Evolutionary conservation across 352 stramenopile genomes (phyloP), one percentile per base, ranked within the genome.

Genomic region (Pythium volutum): DNA sequence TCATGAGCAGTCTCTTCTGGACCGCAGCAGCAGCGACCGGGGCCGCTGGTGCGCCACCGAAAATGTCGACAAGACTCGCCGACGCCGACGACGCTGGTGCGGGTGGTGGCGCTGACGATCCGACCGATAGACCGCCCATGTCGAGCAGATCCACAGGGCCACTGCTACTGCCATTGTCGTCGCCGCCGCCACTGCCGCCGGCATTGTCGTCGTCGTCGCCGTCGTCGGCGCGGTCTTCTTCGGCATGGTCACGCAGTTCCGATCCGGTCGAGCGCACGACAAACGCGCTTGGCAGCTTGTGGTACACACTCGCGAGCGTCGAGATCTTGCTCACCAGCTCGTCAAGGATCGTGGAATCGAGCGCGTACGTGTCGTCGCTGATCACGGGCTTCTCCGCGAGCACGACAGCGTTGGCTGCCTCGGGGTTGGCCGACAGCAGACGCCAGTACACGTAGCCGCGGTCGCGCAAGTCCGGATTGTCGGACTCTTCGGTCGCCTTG

Each of bases 391-490:
- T 99, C 73, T 99, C 96, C 9, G 94, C 94, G 4, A 99, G 81
- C 29, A 99, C 97, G 11, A 99, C 96, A 25, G 97, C 94, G 61
- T 98, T 98, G 36, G 97, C 97, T 12, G 96, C 97, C 69, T 99
- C 96, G 0, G 97, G 97, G 79, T 99, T 98, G 0, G 96, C 97
- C n/a, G 88, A 98, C 25, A 99, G 76, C 23, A 99, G 74, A 41
- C 97, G 90, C 97, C 97, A 99, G 80, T 99, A 99, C n/a, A 99
- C 97, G 74, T 99, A 99, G 29, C 97, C 97, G 41, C 97, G 87
- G 74, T 99, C 97, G 29, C 97, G 87, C 31, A 99, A 74, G 74
- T 99, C 97, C 48, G 97, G 97, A 79, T 99, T 99, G 79, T 99
- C 97, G 25, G 82, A 96, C 66, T 99, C 95, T 71, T 99, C 96